A percentile compares a stretch with the other conserved stretches of the same genome.
Evolutionary conservation across 441 rosid genomes (phyloP).

Genomic region (Hura crepitans): DNA sequence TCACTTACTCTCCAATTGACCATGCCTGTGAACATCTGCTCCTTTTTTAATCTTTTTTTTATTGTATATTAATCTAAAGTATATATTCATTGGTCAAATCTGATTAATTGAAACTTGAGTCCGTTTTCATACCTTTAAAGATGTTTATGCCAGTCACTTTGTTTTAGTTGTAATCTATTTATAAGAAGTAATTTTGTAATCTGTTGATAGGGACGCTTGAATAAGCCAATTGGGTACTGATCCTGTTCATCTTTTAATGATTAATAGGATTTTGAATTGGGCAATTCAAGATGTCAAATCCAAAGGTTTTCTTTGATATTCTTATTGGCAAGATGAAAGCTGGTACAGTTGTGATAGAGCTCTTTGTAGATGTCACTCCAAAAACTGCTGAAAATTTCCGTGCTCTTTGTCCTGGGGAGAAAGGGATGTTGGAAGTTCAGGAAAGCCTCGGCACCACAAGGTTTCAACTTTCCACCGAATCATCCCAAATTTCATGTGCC

Average conservation of each 20-base stretch:
- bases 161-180: too few species aligned
- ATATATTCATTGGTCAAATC: not conserved
- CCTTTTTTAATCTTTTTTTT: not conserved
- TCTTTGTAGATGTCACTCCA: constrained; percentile 57
- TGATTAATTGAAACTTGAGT: not conserved
- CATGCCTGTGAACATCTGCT: not conserved
- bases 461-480: constrained; percentile 70
- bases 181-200: too few species aligned
- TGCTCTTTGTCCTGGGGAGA: constrained; percentile 71
- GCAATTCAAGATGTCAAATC: constrained; percentile 43
- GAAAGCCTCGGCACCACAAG: constrained; percentile 64
- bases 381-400: constrained; percentile 72
- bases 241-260: not conserved
- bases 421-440: constrained; percentile 48
- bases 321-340: constrained; percentile 50
- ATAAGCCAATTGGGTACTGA: not conserved
- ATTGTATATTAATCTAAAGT: not conserved
- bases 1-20: too few species aligned
- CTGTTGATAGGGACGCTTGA: not conserved
- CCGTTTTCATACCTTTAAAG: too few species aligned
- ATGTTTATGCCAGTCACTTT: too few species aligned
- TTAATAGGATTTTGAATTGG: constrained; percentile 12
- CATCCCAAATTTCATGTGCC: constrained; percentile 75
- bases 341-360: constrained; percentile 68
- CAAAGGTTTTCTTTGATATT: constrained; percentile 62